Evolutionary conservation across 2,329 filamentous ascomycete genomes (phyloP), one percentile per base, ranked within the genome.

Genomic region (Ceratocystis eucalypticola): DNA sequence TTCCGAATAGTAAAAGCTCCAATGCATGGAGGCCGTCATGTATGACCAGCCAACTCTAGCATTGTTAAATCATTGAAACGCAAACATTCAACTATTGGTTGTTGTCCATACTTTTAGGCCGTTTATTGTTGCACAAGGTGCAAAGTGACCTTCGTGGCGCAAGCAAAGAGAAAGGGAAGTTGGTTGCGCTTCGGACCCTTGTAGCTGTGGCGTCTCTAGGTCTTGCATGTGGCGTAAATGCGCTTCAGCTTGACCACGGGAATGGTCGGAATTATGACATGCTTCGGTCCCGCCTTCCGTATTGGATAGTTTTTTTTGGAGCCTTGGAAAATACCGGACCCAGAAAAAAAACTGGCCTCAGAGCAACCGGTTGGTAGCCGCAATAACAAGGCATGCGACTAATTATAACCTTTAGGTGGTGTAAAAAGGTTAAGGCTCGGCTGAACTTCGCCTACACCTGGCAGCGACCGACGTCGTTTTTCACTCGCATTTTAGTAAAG

Each of bases 281-380:
- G 44, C 48, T 63, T 62, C 65, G 65, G 65, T 67, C 65, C 66
- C 62, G 62, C 62, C 62, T 67, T 61, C 66, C 66, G 25, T 61
- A 61, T 67, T 64, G 33, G 65, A n/a, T 37, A 48, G 22, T 33
- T 22, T 30, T 63, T 50, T 63, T 30, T 46, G 63, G 25, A 20
- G 57, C 62, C 28, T 62, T 63, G 62, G 62, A 67, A 67, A 65
- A 57, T 65, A 65, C 48, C 57, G 63, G 62, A 57, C 59, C 63
- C 63, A 67, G 55, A 50, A 61, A 65, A 65, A 65, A 64, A 61
- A 59, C 50, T 37, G 50, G 64, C 41, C 53, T 61, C 45, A 48
- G 17, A 63, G 28, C 28, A 63, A 15, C 15, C 41, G 25, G 48
- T 25, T 53, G 22, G 48, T 25, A 53, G 48, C 48, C 48, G 25